A percentile compares a stretch with the other conserved stretches of the same genome.
Conservation (phyloP, 257 asterid species). For the Prunella vulgaris region DNA sequence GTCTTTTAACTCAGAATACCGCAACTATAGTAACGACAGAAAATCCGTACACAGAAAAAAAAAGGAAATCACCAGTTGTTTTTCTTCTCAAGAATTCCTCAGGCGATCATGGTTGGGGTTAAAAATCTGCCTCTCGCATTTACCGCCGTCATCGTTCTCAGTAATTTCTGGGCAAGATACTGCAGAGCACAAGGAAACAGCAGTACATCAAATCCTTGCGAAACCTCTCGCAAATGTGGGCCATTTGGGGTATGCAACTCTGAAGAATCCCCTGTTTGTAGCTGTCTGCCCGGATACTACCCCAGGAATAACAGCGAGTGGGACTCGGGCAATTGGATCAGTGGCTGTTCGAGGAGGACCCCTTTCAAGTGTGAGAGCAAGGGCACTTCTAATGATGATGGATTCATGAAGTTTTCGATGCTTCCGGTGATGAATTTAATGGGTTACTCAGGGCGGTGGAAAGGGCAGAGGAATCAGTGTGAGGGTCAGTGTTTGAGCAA, state of each 20-base stretch:
- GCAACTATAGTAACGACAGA: no score
- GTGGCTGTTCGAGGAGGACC: conserved; percentile 41
- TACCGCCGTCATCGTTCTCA: neutral
- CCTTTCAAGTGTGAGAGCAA: neutral
- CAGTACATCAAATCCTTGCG: conserved; percentile 15
- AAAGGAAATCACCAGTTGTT: no score
- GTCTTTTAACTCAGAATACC: no score
- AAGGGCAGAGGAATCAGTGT: conserved; percentile 31
- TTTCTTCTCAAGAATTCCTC: neutral
- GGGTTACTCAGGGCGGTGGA: conserved; percentile 30
- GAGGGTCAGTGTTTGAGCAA: conserved; percentile 31
- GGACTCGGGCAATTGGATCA: conserved; percentile 42
- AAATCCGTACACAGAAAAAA: no score
- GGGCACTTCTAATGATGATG: no score
- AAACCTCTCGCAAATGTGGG: conserved; percentile 19
- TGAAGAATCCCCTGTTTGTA: conserved; percentile 31
- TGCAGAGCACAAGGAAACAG: neutral
- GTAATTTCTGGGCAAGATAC: neutral
- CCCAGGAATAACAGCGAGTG: conserved; percentile 36
- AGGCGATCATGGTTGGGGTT: neutral
- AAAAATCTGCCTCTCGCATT: no score
- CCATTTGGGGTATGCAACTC: conserved; percentile 36
- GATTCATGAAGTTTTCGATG: no score
- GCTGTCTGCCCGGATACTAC: conserved; percentile 40
- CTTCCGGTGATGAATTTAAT: conserved; percentile 33